These are phyloP conservation scores for Debaryomycetaceae sp. DNA, from an alignment of 1,139 yeast genomes.

Conservation along the genomic window DNA sequence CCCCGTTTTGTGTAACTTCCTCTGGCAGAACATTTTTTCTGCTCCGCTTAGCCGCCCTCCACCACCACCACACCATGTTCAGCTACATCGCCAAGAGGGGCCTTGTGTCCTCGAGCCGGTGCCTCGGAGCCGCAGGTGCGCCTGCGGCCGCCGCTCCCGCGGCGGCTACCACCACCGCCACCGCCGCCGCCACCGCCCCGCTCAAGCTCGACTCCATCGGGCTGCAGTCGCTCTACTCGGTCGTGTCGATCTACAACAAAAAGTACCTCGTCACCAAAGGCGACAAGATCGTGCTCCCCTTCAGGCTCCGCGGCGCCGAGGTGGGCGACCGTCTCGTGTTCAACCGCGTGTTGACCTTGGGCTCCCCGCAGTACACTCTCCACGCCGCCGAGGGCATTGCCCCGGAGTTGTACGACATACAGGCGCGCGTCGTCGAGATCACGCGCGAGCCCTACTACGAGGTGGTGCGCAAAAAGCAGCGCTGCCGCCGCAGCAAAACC, in stretches of 20 bases:
- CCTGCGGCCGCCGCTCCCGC: conserved; percentile 8
- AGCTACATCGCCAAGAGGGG: conserved; percentile 2
- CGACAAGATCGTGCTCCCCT: conserved; percentile 77
- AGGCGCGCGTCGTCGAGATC: conserved; percentile 80
- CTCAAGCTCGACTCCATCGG: conserved; percentile 60
- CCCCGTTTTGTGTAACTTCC: conserved; percentile 1
- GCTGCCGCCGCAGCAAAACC: conserved; percentile 82
- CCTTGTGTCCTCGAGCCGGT: background rate
- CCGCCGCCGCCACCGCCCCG: conserved; percentile 26
- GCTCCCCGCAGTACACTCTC: conserved; percentile 77
- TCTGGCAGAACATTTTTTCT: conserved; percentile 6
- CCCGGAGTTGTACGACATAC: conserved; percentile 48
- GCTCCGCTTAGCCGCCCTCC: background rate
- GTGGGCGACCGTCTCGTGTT: conserved; percentile 77
- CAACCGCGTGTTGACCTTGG: conserved; percentile 74
- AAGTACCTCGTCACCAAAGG: conserved; percentile 90
- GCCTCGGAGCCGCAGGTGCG: background rate
- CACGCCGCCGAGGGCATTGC: conserved; percentile 34
- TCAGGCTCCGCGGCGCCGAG: conserved; percentile 64
- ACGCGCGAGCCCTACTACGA: conserved; percentile 75
- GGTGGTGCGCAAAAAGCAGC: conserved; percentile 59
- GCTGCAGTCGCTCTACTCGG: conserved; percentile 62
- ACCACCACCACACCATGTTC: conserved; percentile 3
- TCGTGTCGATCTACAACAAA: conserved; percentile 75
- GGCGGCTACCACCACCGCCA: conserved; percentile 6